Evolutionary conservation across 2,329 filamentous ascomycete genomes (phyloP), one percentile per base, ranked within the genome.

Genomic region (Biscogniauxia mediterranea): DNA sequence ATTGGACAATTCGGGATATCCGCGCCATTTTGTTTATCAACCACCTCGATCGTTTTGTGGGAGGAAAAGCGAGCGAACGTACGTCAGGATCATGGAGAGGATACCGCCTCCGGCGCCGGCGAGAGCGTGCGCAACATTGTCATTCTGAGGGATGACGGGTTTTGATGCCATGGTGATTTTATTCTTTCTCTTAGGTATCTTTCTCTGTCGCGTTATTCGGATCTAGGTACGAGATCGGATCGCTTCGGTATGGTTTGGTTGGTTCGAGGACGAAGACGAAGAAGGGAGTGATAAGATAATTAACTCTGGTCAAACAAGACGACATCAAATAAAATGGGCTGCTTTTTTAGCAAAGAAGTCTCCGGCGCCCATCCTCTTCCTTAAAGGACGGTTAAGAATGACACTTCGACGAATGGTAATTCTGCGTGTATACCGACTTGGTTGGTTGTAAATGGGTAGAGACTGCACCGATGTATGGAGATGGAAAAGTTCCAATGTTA

Each of bases 61-160:
- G 11, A 21, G 17, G 52, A 13, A 42, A 21, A 26, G 19, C 20
- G 53, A 59, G 53, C 26, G 54, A 55, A 69, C 70, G 65, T 85
- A 96, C 88, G 95, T 99, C 77, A 99, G 80, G 69, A 93, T 86
- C 92, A 98, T 99, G 69, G 95, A 97, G 61, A 98, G 81, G 61
- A 99, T 89, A 62, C 95, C 95, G 68, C 95, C 95, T 69, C 95
- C 95, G 56, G 93, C 92, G 68, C 94, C 94, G 60, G 93, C 92
- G 61, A 98, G 86, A 63, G 94, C 94, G 80, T 98, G 94, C 60
- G 94, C 93, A 74, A 98, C 92, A 82, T 97, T 97, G 83, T 98
- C 94, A 75, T 93, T 95, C 73, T 96, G 92, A 64, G 93, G 92
- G 53, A 89, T 80, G 54, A 87, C 85, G 53, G 88, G 81, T 69